Evolutionary conservation across 768 basidiomycete species (phyloP), one percentile per base, ranked within the genome.

Genomic region (Candolleomyces eurysporus): DNA sequence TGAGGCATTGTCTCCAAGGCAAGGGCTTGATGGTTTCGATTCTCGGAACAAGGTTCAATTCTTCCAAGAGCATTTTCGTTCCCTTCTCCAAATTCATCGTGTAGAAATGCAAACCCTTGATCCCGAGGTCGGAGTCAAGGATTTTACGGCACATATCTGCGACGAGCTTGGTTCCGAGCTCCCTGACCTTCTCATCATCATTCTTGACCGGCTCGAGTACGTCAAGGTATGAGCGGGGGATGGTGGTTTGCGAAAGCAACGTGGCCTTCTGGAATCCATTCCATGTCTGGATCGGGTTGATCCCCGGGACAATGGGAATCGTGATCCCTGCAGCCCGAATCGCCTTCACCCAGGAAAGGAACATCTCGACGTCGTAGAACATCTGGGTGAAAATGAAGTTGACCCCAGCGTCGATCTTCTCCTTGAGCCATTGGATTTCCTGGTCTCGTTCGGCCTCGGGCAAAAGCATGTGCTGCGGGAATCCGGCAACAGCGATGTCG

Each of bases 1-100:
- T 98, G 66, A 98, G 90, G 19, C 88, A 94, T 91, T 96, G 95
- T 76, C 96, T 86, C 97, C 97, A 99, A 2, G 97, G 97, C 26
- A 99, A 76, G 43, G 97, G 96, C 67, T 96, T 96, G 73, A 98
- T 84, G 17, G 91, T 91, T 75, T 98, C 95, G 30, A 94, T 81
- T 50, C 90, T 82, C 4, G 94, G 91, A 48, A 95, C 91, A 56
- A 98, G 82, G 66, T 89, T 88, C 56, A 98, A 78, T 73, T 98
- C 95, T 72, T 98, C 88, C 32, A 99, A 80, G 36, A 99, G 79
- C 93, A 98, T 93, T 72, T 91, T 90, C 8, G 96, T 95, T 13
- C 92, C 97, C 72, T 88, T 95, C 74, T 96, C 94, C 56, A 98
- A 78, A 72, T 98, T 98, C 92, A 98, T 92, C 61, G 96, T 98